phyloP scores from a whole-genome alignment of 805 yeast genomes.

The Brettanomyces nanus region DNA sequence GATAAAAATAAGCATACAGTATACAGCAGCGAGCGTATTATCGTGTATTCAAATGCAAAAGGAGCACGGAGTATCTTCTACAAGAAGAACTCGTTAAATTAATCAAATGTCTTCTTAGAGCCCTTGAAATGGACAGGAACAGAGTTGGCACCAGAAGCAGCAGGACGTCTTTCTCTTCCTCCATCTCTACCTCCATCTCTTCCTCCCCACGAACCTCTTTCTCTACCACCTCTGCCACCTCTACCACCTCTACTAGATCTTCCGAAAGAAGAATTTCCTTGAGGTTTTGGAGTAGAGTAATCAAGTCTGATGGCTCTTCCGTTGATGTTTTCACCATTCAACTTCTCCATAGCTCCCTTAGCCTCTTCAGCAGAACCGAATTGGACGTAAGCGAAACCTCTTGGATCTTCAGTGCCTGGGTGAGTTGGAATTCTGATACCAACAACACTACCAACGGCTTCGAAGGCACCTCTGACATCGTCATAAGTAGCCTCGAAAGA shows the following conservation, averaged over 20 bases:
- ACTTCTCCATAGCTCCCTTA: constrained; percentile 72
- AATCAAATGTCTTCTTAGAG: constrained; percentile 75
- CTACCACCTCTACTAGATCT: constrained; percentile 6
- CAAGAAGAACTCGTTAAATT: constrained; percentile 15
- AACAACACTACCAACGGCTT: constrained; percentile 70
- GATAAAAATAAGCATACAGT: neutral
- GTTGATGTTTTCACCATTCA: constrained; percentile 82
- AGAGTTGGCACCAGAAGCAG: constrained; percentile 54
- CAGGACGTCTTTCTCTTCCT: constrained; percentile 37
- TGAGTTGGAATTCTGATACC: constrained; percentile 96
- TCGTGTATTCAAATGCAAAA: neutral
- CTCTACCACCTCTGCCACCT: constrained; percentile 24
- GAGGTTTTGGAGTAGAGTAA: constrained; percentile 72
- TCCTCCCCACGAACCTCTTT: constrained; percentile 29
- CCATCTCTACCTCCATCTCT: constrained; percentile 30
- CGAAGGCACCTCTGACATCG: constrained; percentile 61
- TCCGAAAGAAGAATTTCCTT: constrained; percentile 12
- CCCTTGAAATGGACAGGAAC: constrained; percentile 74
- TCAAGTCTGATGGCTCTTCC: constrained; percentile 95
- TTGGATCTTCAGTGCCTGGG: constrained; percentile 97
- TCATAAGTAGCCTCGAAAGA: constrained; percentile 88
- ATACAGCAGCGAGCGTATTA: constrained; percentile 1
- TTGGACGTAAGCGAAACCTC: constrained; percentile 98
- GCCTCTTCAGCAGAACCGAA: constrained; percentile 84
- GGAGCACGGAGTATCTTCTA: neutral